phyloP scores from a whole-genome alignment of 345 rosid species.

The Syzygium grande region DNA sequence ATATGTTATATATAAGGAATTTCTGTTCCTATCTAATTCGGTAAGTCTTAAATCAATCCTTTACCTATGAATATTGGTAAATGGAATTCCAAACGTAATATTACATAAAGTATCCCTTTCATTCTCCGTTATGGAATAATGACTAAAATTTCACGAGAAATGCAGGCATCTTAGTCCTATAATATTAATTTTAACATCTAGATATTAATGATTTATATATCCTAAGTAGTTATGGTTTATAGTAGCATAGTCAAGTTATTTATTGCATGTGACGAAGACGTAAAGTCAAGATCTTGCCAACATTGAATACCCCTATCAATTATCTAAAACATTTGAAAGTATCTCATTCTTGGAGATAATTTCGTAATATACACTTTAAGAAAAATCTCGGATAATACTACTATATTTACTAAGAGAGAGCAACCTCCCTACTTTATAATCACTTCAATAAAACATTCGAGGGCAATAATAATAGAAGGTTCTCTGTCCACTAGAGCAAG shows the following conservation, averaged over 20 bases:
- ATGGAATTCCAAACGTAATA: background rate
- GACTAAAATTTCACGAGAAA: background rate
- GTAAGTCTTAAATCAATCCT: background rate
- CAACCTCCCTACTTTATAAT: no score
- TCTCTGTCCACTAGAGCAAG: background rate
- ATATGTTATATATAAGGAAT: background rate
- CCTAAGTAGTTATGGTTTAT: background rate
- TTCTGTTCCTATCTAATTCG: background rate
- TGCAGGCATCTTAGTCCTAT: background rate
- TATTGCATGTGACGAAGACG: no score
- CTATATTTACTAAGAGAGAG: no score
- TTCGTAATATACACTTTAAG: no score
- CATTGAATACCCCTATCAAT: no score
- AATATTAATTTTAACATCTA: background rate
- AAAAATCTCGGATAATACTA: no score
- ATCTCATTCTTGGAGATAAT: no score
- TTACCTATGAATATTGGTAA: background rate
- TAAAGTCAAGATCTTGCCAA: no score
- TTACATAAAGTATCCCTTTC: background rate
- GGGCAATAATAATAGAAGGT: no score
- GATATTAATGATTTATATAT: background rate
- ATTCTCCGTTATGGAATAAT: background rate
- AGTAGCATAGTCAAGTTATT: background rate
- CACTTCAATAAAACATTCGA: no score
- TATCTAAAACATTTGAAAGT: no score